These are phyloP conservation scores for Actinomortierella wolfii DNA, from an alignment of 371 early-diverging fungal species.

Conservation along the genomic window DNA sequence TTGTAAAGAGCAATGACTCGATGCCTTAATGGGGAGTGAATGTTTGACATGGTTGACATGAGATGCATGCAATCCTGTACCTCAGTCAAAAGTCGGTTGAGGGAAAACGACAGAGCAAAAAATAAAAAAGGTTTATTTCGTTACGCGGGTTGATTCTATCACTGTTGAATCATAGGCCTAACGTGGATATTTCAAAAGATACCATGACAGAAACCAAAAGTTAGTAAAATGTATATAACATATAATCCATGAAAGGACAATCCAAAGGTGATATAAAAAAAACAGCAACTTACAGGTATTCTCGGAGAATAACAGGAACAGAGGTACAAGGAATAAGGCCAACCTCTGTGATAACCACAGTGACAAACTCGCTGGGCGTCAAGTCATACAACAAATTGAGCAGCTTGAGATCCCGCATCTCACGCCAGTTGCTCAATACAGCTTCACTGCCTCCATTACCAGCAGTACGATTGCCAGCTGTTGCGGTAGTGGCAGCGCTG, in stretches of 20 bases:
- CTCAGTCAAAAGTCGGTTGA: too few species aligned
- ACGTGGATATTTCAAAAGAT: not conserved
- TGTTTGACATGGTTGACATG: not conserved
- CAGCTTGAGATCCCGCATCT: conserved; percentile 71
- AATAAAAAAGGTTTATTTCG: too few species aligned
- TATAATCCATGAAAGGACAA: not conserved
- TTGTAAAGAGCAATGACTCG: conserved; percentile 59
- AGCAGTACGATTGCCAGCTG: conserved; percentile 7
- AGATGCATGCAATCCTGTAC: too few species aligned
- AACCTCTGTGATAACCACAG: conserved; percentile 91
- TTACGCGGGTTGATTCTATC: not conserved
- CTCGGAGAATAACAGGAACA: conserved; percentile 78
- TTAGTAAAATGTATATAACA: too few species aligned
- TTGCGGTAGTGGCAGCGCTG: conserved; percentile 26
- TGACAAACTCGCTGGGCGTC: conserved; percentile 92
- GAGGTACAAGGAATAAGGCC: conserved; percentile 95
- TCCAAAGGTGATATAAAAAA: not conserved
- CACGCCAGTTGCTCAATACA: conserved; percentile 68
- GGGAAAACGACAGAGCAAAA: too few species aligned
- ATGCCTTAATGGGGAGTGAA: conserved; percentile 43
- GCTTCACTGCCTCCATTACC: conserved; percentile 7
- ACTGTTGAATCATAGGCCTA: conserved; percentile 6
- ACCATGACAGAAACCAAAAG: not conserved
- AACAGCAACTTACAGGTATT: conserved; percentile 31
- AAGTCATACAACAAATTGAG: conserved; percentile 92